These are phyloP conservation scores for Termitomyces heimii DNA, from an alignment of 768 basidiomycete genomes.

Conservation along the genomic window DNA sequence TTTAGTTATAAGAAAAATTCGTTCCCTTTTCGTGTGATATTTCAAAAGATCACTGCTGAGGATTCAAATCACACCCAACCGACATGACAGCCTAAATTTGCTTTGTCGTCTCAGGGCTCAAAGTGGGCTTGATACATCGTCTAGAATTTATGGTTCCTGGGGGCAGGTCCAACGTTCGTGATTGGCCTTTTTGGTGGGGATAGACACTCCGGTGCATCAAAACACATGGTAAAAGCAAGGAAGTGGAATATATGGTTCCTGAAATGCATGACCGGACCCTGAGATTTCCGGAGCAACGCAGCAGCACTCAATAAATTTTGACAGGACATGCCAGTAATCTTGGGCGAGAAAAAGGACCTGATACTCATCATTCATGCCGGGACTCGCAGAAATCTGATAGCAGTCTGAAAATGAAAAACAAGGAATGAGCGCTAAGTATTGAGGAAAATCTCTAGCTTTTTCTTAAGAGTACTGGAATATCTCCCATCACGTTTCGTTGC, in stretches of 20 bases:
- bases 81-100: not conserved
- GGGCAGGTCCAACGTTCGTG: not conserved
- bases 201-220: not conserved
- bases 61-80: not conserved
- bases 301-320: too few species aligned
- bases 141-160: not conserved
- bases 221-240: not conserved
- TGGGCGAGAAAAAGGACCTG: too few species aligned
- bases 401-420: too few species aligned
- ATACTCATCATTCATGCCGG: too few species aligned
- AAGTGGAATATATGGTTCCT: not conserved
- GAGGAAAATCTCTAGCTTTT: too few species aligned
- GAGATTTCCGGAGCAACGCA: not conserved
- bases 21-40: not conserved
- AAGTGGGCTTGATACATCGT: not conserved
- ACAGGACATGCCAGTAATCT: too few species aligned
- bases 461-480: too few species aligned
- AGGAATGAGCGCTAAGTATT: too few species aligned
- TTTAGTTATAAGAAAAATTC: not conserved
- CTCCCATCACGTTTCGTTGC: too few species aligned
- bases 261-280: not conserved
- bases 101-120: not conserved
- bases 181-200: not conserved
- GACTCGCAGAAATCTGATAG: too few species aligned
- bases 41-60: not conserved